Conservation (phyloP, 202 grass and related monocot species). For the Carex arenaria region DNA sequence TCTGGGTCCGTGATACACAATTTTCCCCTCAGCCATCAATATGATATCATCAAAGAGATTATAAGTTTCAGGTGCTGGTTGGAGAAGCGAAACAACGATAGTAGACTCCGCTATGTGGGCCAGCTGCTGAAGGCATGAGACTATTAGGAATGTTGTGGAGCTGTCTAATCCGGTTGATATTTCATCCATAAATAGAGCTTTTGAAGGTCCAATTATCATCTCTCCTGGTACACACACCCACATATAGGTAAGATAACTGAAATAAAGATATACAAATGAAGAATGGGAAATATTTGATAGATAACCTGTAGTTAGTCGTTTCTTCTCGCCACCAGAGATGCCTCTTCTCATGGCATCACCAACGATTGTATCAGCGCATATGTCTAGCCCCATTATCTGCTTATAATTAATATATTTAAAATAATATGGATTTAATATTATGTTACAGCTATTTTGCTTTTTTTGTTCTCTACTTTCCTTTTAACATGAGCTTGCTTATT, state of each 20-base stretch:
- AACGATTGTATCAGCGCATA: slow-evolving; percentile 57
- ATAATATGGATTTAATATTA: background rate
- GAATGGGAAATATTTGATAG: background rate
- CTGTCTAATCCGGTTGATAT: slow-evolving; percentile 94
- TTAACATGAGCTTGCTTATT: slow-evolving; percentile 15
- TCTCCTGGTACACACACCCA: too few species aligned
- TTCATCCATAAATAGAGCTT: slow-evolving; percentile 87
- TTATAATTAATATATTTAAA: background rate
- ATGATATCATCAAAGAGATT: slow-evolving; percentile 91
- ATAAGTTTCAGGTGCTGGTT: slow-evolving; percentile 82
- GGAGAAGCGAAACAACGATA: slow-evolving; percentile 76
- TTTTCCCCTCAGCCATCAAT: slow-evolving; percentile 82
- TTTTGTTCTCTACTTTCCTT: background rate
- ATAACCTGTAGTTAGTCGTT: slow-evolving; percentile 78
- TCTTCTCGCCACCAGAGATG: slow-evolving; percentile 94
- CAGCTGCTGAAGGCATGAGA: slow-evolving; percentile 81
- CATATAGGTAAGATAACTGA: too few species aligned
- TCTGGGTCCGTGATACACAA: slow-evolving; percentile 62
- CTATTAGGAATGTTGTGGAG: slow-evolving; percentile 75
- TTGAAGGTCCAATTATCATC: slow-evolving; percentile 91
- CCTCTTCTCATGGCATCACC: slow-evolving; percentile 88
- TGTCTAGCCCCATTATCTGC: slow-evolving; percentile 92
- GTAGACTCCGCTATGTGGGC: slow-evolving; percentile 71
- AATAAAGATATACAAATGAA: background rate
- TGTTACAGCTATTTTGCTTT: too few species aligned